Evolutionary conservation across 257 asterid species (phyloP).

Genomic region (Scutellaria minor): DNA sequence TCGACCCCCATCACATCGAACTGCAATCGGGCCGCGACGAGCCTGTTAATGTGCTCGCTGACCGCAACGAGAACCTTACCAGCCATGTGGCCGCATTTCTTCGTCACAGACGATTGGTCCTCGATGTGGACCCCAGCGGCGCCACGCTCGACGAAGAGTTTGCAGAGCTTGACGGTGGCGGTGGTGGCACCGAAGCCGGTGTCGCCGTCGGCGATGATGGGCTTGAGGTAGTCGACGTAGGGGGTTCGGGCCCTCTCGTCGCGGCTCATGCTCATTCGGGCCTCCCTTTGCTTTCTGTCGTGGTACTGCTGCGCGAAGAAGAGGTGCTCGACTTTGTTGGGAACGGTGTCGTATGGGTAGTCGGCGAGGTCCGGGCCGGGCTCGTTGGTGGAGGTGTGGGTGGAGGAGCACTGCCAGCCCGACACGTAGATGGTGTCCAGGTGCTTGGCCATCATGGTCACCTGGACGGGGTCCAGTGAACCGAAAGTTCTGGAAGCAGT

Average conservation of each 20-base stretch:
- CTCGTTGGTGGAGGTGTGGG: conserved; percentile 92
- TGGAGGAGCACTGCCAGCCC: conserved; percentile 99
- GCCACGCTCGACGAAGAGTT: conserved; percentile 95
- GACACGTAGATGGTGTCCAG: conserved; percentile 91
- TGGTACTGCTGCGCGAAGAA: conserved; percentile 94
- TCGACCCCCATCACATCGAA: conserved; percentile 95
- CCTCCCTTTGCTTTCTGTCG: conserved; percentile 92
- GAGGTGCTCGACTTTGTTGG: conserved; percentile 95
- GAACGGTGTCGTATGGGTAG: conserved; percentile 95
- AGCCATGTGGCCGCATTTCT: conserved; percentile 98
- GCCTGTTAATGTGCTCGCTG: conserved; percentile 86
- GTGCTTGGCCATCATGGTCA: conserved; percentile 96
- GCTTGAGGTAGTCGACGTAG: conserved; percentile 78
- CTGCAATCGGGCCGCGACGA: conserved; percentile 92
- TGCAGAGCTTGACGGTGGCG: conserved; percentile 92
- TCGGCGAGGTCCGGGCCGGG: conserved; percentile 99
- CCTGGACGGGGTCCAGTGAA: conserved; percentile 96
- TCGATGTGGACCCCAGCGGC: conserved; percentile 99
- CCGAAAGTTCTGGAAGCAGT: conserved; percentile 95
- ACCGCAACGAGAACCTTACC: conserved; percentile 92
- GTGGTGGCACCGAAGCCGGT: conserved; percentile 99
- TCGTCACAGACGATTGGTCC: conserved; percentile 92
- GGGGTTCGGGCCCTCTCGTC: conserved; percentile 81
- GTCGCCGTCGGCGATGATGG: conserved; percentile 96
- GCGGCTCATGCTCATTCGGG: conserved; percentile 77